Evolutionary conservation across 78 protist genomes (phyloP).

Genomic region (Dictyostelium capitatum): DNA sequence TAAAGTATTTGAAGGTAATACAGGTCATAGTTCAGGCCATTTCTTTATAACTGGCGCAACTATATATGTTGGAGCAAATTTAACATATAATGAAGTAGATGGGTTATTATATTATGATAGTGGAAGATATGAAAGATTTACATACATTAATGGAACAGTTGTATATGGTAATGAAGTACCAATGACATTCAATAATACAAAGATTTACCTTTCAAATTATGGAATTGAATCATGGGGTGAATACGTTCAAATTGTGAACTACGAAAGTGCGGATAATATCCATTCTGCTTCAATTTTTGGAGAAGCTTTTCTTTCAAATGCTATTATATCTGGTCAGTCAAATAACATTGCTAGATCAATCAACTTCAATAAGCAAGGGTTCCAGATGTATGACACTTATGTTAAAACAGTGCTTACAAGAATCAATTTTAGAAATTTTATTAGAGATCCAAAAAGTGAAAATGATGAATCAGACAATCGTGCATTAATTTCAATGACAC

Average conservation of each 20-base stretch:
- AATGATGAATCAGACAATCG: slow-evolving; percentile 33
- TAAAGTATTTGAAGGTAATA: slow-evolving; percentile 81
- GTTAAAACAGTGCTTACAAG: slow-evolving; percentile 65
- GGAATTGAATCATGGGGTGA: slow-evolving; percentile 52
- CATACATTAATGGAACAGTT: slow-evolving; percentile 34
- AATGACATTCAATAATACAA: slow-evolving; percentile 42
- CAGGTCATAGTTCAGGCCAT: slow-evolving; percentile 83
- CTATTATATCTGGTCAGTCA: slow-evolving; percentile 52
- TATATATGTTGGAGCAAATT: slow-evolving; percentile 77
- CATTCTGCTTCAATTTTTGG: slow-evolving; percentile 49
- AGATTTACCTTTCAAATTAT: background rate
- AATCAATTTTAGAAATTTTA: slow-evolving; percentile 54
- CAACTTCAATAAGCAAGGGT: slow-evolving; percentile 52
- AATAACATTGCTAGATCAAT: slow-evolving; percentile 13
- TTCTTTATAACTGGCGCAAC: slow-evolving; percentile 79
- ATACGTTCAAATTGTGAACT: background rate
- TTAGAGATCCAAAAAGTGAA: background rate
- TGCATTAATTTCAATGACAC: slow-evolving; percentile 58
- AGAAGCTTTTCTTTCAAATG: slow-evolving; percentile 39
- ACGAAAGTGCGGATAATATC: slow-evolving; percentile 22
- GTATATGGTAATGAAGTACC: background rate
- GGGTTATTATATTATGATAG: slow-evolving; percentile 16
- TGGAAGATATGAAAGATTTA: slow-evolving; percentile 52
- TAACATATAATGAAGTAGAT: slow-evolving; percentile 25
- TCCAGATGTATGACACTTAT: slow-evolving; percentile 85